These are phyloP conservation scores for Colletotrichum endophyticum DNA, from an alignment of 2,329 filamentous ascomycete genomes.

Conservation along the genomic window DNA sequence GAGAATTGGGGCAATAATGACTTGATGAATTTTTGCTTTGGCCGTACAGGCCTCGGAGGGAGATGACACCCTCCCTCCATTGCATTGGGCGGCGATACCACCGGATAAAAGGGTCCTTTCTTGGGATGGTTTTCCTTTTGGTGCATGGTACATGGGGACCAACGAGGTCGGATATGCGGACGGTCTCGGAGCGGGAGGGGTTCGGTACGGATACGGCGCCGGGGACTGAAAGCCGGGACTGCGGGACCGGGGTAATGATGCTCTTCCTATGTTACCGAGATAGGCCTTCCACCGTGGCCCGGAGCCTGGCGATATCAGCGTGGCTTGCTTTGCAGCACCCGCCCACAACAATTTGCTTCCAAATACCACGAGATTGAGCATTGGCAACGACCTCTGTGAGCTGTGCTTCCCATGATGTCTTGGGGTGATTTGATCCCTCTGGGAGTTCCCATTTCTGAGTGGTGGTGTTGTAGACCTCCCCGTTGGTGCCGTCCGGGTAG, in stretches of 20 bases:
- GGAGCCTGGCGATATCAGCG: constrained; percentile 23
- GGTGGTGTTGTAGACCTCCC: constrained; percentile 69
- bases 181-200: not conserved
- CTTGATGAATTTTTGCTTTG: constrained; percentile 11
- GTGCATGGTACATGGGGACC: constrained; percentile 5
- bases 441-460: constrained; percentile 64
- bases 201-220: not conserved
- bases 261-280: not conserved
- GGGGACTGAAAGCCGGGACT: not conserved
- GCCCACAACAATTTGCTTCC: constrained; percentile 53
- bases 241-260: not conserved
- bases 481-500: constrained; percentile 73
- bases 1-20: not conserved
- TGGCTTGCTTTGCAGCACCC: constrained; percentile 58
- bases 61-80: not conserved
- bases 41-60: constrained; percentile 2
- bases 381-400: constrained; percentile 44
- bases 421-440: constrained; percentile 24
- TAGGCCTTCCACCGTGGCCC: constrained; percentile 2
- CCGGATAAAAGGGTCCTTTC: constrained; percentile 1
- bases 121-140: not conserved
- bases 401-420: constrained; percentile 49
- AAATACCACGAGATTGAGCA: constrained; percentile 40
- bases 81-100: constrained; percentile 19
- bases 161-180: not conserved